Conservation (phyloP, 1,139 yeast genomes). For the Pichia norvegensis region DNA sequence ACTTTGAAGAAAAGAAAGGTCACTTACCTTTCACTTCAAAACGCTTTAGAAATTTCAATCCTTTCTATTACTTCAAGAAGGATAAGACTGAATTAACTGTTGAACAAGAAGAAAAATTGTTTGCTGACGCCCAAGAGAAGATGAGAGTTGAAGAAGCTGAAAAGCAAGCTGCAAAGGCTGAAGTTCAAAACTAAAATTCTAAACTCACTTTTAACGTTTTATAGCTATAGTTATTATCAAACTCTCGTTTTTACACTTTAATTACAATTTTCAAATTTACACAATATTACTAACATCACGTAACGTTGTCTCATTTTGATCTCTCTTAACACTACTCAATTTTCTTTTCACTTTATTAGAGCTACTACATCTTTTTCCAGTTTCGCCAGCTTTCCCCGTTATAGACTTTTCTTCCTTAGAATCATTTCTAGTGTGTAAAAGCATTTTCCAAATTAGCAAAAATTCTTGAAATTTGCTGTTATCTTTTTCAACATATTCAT, state of each 20-base stretch:
- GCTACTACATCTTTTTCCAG: neutral
- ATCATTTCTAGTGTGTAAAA: neutral
- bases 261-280: neutral
- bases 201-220: neutral
- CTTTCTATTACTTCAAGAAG: slow-evolving; percentile 65
- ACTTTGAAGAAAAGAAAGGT: slow-evolving; percentile 61
- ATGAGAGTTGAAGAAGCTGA: slow-evolving; percentile 28
- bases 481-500: slow-evolving; percentile 9
- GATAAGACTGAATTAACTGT: slow-evolving; percentile 51
- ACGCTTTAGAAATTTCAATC: slow-evolving; percentile 52
- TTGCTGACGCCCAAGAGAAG: slow-evolving; percentile 35
- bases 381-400: too few species aligned
- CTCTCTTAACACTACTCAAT: neutral
- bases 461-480: slow-evolving; percentile 8
- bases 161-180: slow-evolving; percentile 1
- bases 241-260: neutral
- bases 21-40: slow-evolving; percentile 52
- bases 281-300: neutral
- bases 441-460: neutral
- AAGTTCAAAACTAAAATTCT: neutral
- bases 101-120: slow-evolving; percentile 44
- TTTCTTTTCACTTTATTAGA: slow-evolving; percentile 2
- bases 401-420: too few species aligned
- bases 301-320: neutral
- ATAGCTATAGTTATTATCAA: neutral